Conservation (phyloP, 805 yeast genomes). For the Metschnikowia gelsemii region DNA sequence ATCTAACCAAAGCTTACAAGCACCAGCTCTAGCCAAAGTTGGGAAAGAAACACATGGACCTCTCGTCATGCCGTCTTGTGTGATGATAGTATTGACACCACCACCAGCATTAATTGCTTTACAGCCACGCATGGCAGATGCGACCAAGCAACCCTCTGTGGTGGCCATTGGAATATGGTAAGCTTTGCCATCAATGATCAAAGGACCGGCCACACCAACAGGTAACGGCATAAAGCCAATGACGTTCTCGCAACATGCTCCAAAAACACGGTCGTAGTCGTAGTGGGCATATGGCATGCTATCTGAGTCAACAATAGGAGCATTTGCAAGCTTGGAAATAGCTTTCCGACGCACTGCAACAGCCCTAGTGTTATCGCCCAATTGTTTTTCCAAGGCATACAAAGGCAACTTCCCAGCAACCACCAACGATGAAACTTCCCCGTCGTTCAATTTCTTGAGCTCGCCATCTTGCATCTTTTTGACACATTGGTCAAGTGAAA, state of each 20-base stretch:
- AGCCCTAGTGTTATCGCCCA: constrained; percentile 87
- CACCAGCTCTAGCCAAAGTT: constrained; percentile 81
- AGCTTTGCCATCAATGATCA: constrained; percentile 83
- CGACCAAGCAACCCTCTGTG: constrained; percentile 97
- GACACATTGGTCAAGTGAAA: constrained; percentile 64
- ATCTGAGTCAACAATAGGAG: constrained; percentile 70
- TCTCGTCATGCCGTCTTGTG: constrained; percentile 98
- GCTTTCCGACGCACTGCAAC: constrained; percentile 90
- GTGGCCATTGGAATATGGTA: constrained; percentile 98
- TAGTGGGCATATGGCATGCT: constrained; percentile 78
- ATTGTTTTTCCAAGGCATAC: constrained; percentile 91
- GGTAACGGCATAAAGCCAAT: constrained; percentile 96
- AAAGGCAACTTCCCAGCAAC: constrained; percentile 79
- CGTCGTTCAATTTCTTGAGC: constrained; percentile 62
- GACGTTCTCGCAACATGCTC: constrained; percentile 99
- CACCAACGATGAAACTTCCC: constrained; percentile 72
- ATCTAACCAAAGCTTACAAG: constrained; percentile 92
- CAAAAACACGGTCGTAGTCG: constrained; percentile 94
- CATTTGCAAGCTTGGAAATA: constrained; percentile 78
- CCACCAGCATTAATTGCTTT: constrained; percentile 97
- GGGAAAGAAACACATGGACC: constrained; percentile 97
- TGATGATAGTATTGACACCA: constrained; percentile 87
- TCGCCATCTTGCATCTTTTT: constrained; percentile 68
- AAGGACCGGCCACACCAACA: constrained; percentile 96
- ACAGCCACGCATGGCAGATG: constrained; percentile 98